These are phyloP conservation scores for Talaromyces sp. DNA, from an alignment of 2,329 filamentous ascomycete genomes.

Conservation along the genomic window DNA sequence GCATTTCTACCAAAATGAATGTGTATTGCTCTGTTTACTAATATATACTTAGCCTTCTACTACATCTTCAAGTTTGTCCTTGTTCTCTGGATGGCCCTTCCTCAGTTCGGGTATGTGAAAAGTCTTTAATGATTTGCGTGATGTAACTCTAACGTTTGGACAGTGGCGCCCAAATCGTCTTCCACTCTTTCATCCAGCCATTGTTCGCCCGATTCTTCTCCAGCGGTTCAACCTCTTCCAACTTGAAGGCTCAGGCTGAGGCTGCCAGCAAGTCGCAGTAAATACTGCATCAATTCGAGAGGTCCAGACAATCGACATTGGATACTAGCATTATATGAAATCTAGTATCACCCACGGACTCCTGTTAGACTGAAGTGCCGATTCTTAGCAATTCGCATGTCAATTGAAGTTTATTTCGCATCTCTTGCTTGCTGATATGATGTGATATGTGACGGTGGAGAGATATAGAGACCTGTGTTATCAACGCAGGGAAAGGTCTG, in stretches of 20 bases:
- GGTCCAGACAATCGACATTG: constrained; percentile 21
- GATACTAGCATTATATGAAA: neutral
- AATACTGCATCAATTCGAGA: constrained; percentile 17
- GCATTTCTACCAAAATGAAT: neutral
- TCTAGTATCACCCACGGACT: constrained; percentile 9
- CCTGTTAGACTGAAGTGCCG: neutral
- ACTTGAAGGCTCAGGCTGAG: constrained; percentile 85
- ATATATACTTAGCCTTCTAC: constrained; percentile 68
- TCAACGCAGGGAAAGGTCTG: neutral
- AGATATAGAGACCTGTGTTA: neutral
- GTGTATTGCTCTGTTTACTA: constrained; percentile 23
- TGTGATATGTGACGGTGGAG: constrained; percentile 3
- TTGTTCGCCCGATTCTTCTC: constrained; percentile 90
- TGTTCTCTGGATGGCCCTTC: constrained; percentile 95
- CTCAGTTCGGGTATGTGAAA: constrained; percentile 75
- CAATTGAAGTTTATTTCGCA: neutral
- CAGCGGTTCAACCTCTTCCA: constrained; percentile 70
- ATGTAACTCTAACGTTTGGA: constrained; percentile 14
- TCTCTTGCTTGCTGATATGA: neutral
- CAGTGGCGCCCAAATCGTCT: constrained; percentile 92
- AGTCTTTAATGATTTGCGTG: constrained; percentile 20
- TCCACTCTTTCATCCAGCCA: constrained; percentile 91
- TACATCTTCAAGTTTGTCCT: constrained; percentile 99
- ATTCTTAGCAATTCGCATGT: neutral
- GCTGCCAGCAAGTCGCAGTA: constrained; percentile 57